Evolutionary conservation across 805 yeast genomes (phyloP).

Genomic region (Kluyveromyces starmeri): DNA sequence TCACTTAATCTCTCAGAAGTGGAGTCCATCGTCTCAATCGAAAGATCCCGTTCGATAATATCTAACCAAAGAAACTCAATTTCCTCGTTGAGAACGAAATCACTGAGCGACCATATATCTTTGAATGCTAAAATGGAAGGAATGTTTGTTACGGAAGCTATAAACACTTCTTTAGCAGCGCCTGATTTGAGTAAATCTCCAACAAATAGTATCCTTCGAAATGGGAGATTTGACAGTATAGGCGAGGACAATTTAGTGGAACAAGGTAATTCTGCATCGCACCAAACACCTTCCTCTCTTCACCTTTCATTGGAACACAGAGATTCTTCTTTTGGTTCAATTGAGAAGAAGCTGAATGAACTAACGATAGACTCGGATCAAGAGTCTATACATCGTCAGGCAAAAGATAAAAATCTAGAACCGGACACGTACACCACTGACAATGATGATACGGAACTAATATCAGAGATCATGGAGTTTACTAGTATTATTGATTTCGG

Average conservation of each 20-base stretch:
- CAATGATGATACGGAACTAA: slow-evolving; percentile 27
- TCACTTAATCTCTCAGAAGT: slow-evolving; percentile 58
- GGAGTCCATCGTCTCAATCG: slow-evolving; percentile 63
- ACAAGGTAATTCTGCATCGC: neutral
- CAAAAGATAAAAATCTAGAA: neutral
- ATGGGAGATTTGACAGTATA: slow-evolving; percentile 24
- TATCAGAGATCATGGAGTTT: slow-evolving; percentile 37
- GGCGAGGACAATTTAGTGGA: neutral
- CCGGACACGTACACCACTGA: slow-evolving; percentile 3
- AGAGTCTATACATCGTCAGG: slow-evolving; percentile 3
- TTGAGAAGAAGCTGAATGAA: slow-evolving; percentile 22
- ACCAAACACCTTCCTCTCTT: neutral
- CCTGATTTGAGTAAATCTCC: slow-evolving; percentile 33
- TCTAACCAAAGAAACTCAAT: slow-evolving; percentile 32
- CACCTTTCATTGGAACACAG: slow-evolving; percentile 5
- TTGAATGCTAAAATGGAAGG: slow-evolving; percentile 38
- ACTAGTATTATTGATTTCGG: slow-evolving; percentile 40
- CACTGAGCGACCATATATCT: slow-evolving; percentile 28
- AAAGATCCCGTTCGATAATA: slow-evolving; percentile 54
- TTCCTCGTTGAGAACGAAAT: slow-evolving; percentile 21
- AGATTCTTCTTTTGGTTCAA: slow-evolving; percentile 19
- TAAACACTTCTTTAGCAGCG: slow-evolving; percentile 23
- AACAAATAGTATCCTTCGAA: slow-evolving; percentile 29
- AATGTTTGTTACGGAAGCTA: slow-evolving; percentile 36
- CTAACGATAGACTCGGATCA: slow-evolving; percentile 16